Evolutionary conservation across 148 eudicot species (phyloP), one percentile per base, ranked within the genome.

Genomic region (Amaranthus palmeri): DNA sequence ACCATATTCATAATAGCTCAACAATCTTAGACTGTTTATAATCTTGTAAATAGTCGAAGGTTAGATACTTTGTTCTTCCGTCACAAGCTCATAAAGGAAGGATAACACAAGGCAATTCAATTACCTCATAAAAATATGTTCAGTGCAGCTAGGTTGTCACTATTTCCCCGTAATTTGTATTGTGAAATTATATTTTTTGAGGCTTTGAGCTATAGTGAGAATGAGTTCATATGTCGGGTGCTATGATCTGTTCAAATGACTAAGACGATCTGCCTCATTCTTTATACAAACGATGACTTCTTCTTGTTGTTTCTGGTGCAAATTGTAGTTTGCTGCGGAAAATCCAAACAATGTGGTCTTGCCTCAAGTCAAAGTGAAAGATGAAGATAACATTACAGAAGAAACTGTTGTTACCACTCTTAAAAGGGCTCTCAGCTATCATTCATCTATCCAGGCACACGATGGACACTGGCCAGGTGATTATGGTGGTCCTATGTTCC

Each of bases 391-490:
- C 54, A 73, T 91, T 11, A 88, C 93, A 5, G 98, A 88, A 68
- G 92, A 88, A 69, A 79, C 79, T 65, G 92, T 91, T 54, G 72
- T 78, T 52, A 82, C 80, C 62, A 85, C 96, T 18, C 74, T 95
- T 65, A 84, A 83, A 81, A 88, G 98, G 84, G 98, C 93, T 69
- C 72, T 95, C 67, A 70, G 83, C 78, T 89, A 86, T 70, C 77
- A 95, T 77, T 95, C 98, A 65, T 86, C 93, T 67, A 72, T 95
- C 17, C 98, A 95, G 83, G 93, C 93, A 10, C 82, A 84, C 76
- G 98, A 95, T 83, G 98, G 98, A 54, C 97, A 95, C 70, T 95
- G 98, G 98, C 83, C 98, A 53, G 98, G 96, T 78, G 98, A 95
- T 81, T 95, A 88, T 82, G 97, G 97, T 47, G 98, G 98, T 67